Evolutionary conservation across 164 flowering plant genomes (phyloP).

Genomic region (Berberis vulgaris): DNA sequence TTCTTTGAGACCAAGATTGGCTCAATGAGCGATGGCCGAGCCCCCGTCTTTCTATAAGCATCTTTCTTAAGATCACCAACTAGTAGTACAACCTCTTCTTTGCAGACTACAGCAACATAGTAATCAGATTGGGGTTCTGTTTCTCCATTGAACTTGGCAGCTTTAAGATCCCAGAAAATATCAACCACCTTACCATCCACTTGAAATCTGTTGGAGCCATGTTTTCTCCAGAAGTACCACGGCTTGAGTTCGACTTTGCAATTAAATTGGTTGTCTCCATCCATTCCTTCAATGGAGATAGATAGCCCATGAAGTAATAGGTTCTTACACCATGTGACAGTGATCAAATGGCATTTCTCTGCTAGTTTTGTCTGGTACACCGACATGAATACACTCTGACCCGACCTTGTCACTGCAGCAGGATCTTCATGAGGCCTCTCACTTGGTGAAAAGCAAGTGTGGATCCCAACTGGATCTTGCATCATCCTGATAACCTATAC

Average conservation of each 20-base stretch:
- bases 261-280: conserved; percentile 29
- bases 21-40: conserved; percentile 49
- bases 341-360: conserved; percentile 46
- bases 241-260: conserved; percentile 73
- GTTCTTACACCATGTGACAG: conserved; percentile 74
- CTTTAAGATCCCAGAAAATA: conserved; percentile 60
- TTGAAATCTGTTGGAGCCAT: conserved; percentile 44
- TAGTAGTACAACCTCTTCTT: conserved; percentile 51
- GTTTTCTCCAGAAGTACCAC: conserved; percentile 66
- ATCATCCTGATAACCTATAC: conserved; percentile 20
- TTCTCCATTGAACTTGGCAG: conserved; percentile 51
- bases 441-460: conserved; percentile 59
- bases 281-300: conserved; percentile 40
- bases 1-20: conserved; percentile 50
- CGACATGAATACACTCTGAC: conserved; percentile 27
- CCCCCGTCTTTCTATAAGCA: conserved; percentile 52
- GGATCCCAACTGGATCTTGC: conserved; percentile 66
- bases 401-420: conserved; percentile 43
- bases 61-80: conserved; percentile 63
- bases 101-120: conserved; percentile 59
- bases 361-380: conserved; percentile 28
- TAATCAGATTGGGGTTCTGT: conserved; percentile 59
- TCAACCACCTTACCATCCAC: conserved; percentile 36
- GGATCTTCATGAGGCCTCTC: conserved; percentile 41
- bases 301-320: conserved; percentile 59